A percentile compares a stretch with the other conserved stretches of the same genome.
These are phyloP conservation scores for Bipolaris bicolor DNA, from an alignment of 2,329 filamentous ascomycete genomes.

Conservation along the genomic window DNA sequence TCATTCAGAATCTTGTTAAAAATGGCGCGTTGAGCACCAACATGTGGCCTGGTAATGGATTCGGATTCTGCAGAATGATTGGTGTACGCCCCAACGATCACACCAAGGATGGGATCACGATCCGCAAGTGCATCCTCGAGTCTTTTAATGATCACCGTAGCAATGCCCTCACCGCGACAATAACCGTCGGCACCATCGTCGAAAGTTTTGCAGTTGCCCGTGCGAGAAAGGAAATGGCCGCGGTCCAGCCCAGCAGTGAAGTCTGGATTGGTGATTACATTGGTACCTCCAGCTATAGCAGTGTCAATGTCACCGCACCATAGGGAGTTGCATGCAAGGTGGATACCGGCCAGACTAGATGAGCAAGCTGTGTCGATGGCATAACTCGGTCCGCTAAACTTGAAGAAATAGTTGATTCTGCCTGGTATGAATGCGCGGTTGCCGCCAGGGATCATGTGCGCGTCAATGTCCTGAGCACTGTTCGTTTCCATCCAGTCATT, in stretches of 20 bases:
- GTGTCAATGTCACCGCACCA: conserved; percentile 24
- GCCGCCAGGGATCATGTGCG: conserved; percentile 55
- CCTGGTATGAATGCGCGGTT: conserved; percentile 55
- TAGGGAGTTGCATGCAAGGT: conserved; percentile 31
- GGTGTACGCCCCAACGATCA: conserved; percentile 43
- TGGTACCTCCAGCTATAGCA: conserved; percentile 32
- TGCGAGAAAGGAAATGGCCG: conserved; percentile 35
- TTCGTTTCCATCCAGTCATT: conserved; percentile 36
- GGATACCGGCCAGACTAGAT: conserved; percentile 26
- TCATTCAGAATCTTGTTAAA: conserved; percentile 28
- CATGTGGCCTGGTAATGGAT: conserved; percentile 38
- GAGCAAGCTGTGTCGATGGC: conserved; percentile 46
- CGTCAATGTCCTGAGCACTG: conserved; percentile 10
- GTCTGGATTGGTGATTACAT: conserved; percentile 36
- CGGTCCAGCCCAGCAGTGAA: conserved; percentile 52
- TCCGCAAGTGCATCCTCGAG: conserved; percentile 43
- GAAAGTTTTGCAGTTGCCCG: conserved; percentile 41
- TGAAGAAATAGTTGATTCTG: conserved; percentile 44
- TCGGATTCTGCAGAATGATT: conserved; percentile 51
- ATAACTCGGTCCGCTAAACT: conserved; percentile 52
- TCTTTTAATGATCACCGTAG: conserved; percentile 41
- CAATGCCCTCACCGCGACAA: conserved; percentile 43
- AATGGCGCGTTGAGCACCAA: conserved; percentile 20
- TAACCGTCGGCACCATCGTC: conserved; percentile 46
- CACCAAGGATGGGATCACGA: conserved; percentile 44